phyloP scores from a whole-genome alignment of 345 rosid species.

The Melastoma malabathricum region DNA sequence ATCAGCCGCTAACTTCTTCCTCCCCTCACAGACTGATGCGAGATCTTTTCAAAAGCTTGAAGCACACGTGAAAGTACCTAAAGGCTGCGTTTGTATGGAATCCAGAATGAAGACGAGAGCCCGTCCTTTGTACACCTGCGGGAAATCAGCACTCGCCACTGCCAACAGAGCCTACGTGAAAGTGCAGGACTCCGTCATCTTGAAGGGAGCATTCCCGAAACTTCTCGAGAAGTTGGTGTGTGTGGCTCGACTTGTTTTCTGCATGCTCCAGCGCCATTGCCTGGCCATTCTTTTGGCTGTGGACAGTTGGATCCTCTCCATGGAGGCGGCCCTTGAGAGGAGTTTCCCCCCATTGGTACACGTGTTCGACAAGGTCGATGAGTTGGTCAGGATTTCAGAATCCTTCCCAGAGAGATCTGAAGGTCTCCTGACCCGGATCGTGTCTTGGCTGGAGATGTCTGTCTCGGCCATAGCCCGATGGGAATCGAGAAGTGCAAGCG shows the following conservation, averaged over 20 bases:
- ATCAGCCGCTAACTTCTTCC: too few relatives aligned
- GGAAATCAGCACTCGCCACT: slow-evolving; percentile 21
- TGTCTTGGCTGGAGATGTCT: slow-evolving; percentile 30
- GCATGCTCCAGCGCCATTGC: slow-evolving; percentile 17
- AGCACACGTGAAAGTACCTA: too few relatives aligned
- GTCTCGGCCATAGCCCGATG: slow-evolving; percentile 10
- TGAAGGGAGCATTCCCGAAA: slow-evolving; percentile 14
- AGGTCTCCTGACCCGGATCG: slow-evolving; percentile 12
- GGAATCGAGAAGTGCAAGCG: slow-evolving; percentile 21
- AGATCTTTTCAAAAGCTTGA: too few relatives aligned
- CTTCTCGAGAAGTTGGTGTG: slow-evolving; percentile 10
- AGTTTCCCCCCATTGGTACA: slow-evolving; percentile 36
- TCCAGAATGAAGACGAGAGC: slow-evolving; percentile 18
- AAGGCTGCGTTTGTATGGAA: too few relatives aligned
- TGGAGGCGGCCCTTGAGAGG: slow-evolving; percentile 24
- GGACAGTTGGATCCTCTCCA: slow-evolving; percentile 36
- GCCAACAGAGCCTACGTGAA: slow-evolving; percentile 21
- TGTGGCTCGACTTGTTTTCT: slow-evolving; percentile 13
- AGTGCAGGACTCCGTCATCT: slow-evolving; percentile 22
- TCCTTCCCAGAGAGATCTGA: slow-evolving; percentile 41
- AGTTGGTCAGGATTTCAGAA: slow-evolving; percentile 22
- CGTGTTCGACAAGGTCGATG: slow-evolving; percentile 31
- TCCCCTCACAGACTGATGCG: too few relatives aligned
- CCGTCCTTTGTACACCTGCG: slow-evolving; percentile 52
- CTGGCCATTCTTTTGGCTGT: slow-evolving; percentile 20